Base-by-base conservation (phyloP, 495 filamentous ascomycete genomes). In the Viridothelium virens region DNA sequence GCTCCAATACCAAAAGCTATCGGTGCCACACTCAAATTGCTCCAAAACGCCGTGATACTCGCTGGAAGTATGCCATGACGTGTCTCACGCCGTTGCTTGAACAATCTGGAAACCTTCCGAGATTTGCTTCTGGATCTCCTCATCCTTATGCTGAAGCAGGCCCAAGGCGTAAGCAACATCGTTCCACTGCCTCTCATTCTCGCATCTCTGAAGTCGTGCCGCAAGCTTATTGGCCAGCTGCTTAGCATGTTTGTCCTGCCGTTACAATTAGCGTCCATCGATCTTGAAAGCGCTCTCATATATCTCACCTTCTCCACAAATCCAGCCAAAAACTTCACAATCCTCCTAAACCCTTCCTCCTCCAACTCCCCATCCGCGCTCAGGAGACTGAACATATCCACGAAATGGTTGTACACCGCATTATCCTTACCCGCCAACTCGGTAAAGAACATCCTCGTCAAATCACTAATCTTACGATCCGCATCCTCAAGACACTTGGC, bases 361-460 rank as follows among this genome's bases (percentile, higher is more conserved):
- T 93, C 89, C 66, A 99, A 79, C 39, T 83, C 85, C 56, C 82
- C 82, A 70, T 95, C 92, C 0, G 91, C 89, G 56, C 89, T 91
- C 59, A 99, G 76, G 72, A 97, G 72, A 70, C 89, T 92, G 77
- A 99, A 99, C 91, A 99, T 99, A 72, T 99, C 95, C 11, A 97
- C 91, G 74, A 97, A 99, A 76, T 99, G 93, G 71, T 99, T 99
- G 72, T 99, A 99, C 2, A 99, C 91, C 0, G 95, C 95, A 74
- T 99, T 97, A 74, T 99, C 95, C 78, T 99, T 99, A 61, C 91
- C 96, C 39, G 90, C 89, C 12, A 99, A 81, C 78, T 99, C 94
- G 0, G 90, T 92, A 75, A 99, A 99, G 84, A 99, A 99, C 95
- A 97, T 99, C 38, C 91, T 82, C 34, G 91, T 89, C 69, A 99